phyloP scores from a whole-genome alignment of 345 rosid species.

The Hirschfeldia incana region DNA sequence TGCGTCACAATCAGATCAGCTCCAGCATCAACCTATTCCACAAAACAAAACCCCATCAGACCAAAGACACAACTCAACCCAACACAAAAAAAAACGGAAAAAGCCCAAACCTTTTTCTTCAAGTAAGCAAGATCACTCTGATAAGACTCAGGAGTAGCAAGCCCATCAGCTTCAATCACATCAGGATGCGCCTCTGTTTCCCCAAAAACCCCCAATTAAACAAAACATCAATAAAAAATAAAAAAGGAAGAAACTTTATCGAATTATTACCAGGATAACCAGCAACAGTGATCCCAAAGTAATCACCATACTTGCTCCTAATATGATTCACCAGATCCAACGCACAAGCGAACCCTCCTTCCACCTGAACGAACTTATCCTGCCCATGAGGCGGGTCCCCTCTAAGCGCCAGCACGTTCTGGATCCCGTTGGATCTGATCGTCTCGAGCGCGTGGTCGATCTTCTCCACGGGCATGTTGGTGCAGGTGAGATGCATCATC shows the following conservation, averaged over 20 bases:
- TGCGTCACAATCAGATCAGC: slow-evolving; percentile 89
- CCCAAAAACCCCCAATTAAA: neutral
- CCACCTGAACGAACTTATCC: slow-evolving; percentile 91
- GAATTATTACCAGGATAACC: slow-evolving; percentile 79
- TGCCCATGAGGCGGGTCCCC: slow-evolving; percentile 99
- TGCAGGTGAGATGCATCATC: slow-evolving; percentile 99
- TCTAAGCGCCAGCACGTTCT: slow-evolving; percentile 97
- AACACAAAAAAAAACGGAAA: slow-evolving; percentile 9
- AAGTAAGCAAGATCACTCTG: slow-evolving; percentile 83
- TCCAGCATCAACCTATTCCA: slow-evolving; percentile 88
- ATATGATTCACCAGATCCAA: slow-evolving; percentile 93
- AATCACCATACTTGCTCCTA: slow-evolving; percentile 68
- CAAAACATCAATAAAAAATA: slow-evolving; percentile 1
- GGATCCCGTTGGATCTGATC: slow-evolving; percentile 87
- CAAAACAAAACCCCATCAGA: slow-evolving; percentile 20
- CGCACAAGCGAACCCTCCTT: slow-evolving; percentile 95
- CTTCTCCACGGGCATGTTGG: slow-evolving; percentile 96
- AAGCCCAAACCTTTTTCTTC: slow-evolving; percentile 66
- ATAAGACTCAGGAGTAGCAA: slow-evolving; percentile 70
- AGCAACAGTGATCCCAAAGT: slow-evolving; percentile 96
- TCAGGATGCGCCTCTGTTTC: slow-evolving; percentile 91
- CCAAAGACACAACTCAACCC: neutral
- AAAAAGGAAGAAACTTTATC: neutral
- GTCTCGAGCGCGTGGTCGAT: slow-evolving; percentile 85
- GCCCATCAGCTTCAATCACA: slow-evolving; percentile 66